These are phyloP conservation scores for Bauhinia variegata DNA, from an alignment of 306 rosid genomes.

Conservation along the genomic window DNA sequence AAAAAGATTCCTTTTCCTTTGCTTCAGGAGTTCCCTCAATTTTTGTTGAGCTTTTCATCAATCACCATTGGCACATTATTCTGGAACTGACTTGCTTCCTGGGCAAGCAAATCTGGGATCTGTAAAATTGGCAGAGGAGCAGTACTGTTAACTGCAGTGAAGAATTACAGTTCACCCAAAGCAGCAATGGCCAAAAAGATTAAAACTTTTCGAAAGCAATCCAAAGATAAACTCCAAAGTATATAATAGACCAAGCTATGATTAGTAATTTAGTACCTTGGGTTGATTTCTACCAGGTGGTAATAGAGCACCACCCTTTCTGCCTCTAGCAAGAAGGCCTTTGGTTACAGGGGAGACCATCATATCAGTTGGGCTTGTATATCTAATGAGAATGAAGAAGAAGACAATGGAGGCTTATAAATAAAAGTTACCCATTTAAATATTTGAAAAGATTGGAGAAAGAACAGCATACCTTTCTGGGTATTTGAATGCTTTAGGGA, in stretches of 20 bases:
- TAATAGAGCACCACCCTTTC: constrained; percentile 58
- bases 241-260: neutral
- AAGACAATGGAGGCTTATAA: neutral
- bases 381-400: constrained; percentile 47
- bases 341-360: constrained; percentile 81
- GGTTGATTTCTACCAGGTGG: constrained; percentile 57
- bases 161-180: too few species aligned
- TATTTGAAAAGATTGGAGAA: neutral
- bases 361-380: constrained; percentile 89
- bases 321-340: constrained; percentile 76
- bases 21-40: neutral
- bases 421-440: neutral
- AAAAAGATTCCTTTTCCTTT: neutral
- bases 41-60: neutral
- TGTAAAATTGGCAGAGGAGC: neutral
- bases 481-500: constrained; percentile 81
- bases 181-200: too few species aligned
- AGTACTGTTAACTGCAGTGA: too few species aligned
- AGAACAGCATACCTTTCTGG: constrained; percentile 70
- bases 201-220: neutral
- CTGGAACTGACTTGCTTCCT: neutral
- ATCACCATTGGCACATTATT: neutral
- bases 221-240: too few species aligned
- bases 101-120: neutral
- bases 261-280: constrained; percentile 46